Base-by-base conservation (phyloP, 108 stramenopile genomes). In the Epithemia pelagica region DNA sequence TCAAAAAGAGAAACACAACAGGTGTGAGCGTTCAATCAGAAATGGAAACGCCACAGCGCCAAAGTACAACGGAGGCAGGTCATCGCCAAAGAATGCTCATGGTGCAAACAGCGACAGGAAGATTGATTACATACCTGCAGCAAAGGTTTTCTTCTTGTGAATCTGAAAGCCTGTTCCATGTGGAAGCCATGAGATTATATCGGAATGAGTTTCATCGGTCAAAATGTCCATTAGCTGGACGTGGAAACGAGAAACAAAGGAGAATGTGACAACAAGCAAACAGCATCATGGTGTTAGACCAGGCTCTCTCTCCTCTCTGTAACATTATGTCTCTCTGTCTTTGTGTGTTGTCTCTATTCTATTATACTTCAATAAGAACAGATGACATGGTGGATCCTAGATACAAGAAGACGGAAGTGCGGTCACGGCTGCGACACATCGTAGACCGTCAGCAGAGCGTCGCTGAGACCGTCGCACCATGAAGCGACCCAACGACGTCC, bases 121-220 rank as follows among this genome's bases (percentile, higher is more conserved):
- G 5, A 46, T 46, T 10, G 15, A 46, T 46, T 5, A 15, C 37
- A 10, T 46, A 46, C 37, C 37, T 51, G 32, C 37, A 2, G 66
- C 55, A 28, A 67, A 67, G 2, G 55, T 30, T 30, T 75, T 75
- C 65, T 82, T 82, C 60, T 82, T 69, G 72, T 71, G 67, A 55
- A 82, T 82, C 19, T 75, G 67, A 68, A 82, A 82, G 15, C 68
- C 71, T 28, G 67, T 66, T 1, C 78, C 82, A 54, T 82, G 78
- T 18, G 82, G 82, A 21, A 82, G 52, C 82, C 82, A 82, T 2
- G 70, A 31, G 57, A 79, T 77, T 0, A 68, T 73, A 33, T 82
- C 74, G 15, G 63, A 46, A 30, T 76, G 64, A 15, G 52, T 66
- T 28, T 78, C 74, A 51, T 75, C 66, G 21, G 31, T 30, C 22